A percentile compares a stretch with the other conserved stretches of the same genome.
Conservation (phyloP, 2,329 filamentous ascomycete genomes). For the Xylaria sp. region DNA sequence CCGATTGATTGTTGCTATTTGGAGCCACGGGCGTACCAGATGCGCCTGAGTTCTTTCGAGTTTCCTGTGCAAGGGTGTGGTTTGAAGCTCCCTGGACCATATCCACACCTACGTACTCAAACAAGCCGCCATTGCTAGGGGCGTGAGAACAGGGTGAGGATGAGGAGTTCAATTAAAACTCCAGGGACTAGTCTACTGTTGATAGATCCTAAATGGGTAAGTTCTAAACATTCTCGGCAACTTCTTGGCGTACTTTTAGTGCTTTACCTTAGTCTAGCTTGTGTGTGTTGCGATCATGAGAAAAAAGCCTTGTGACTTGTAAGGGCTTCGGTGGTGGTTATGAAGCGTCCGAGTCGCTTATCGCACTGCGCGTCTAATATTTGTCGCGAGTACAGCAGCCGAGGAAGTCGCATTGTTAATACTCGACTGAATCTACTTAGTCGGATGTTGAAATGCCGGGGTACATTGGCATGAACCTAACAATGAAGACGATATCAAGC, state of each 20-base stretch:
- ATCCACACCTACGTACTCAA: slow-evolving; percentile 9
- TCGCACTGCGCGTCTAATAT: too few relatives aligned
- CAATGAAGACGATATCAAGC: slow-evolving; percentile 10
- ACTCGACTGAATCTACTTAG: neutral
- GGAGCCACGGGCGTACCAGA: slow-evolving; percentile 16
- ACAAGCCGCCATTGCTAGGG: slow-evolving; percentile 6
- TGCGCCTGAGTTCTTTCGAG: slow-evolving; percentile 5
- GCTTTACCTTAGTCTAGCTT: neutral
- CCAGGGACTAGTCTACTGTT: neutral
- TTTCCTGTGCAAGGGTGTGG: slow-evolving; percentile 9
- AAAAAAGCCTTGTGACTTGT: neutral
- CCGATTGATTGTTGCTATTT: slow-evolving; percentile 20
- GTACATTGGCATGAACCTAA: neutral
- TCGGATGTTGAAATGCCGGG: neutral
- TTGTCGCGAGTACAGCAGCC: neutral
- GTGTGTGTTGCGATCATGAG: neutral
- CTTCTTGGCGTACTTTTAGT: slow-evolving; percentile 9
- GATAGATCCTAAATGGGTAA: neutral
- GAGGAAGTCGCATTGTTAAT: neutral
- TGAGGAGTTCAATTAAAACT: slow-evolving; percentile 1
- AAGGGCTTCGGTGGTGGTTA: neutral
- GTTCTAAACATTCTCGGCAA: neutral
- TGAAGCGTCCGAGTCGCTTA: too few relatives aligned
- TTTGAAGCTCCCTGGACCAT: slow-evolving; percentile 12
- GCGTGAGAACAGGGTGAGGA: slow-evolving; percentile 3